These are phyloP conservation scores for Penicillium vulpinum DNA, from an alignment of 2,329 filamentous ascomycete species.

Conservation along the genomic window DNA sequence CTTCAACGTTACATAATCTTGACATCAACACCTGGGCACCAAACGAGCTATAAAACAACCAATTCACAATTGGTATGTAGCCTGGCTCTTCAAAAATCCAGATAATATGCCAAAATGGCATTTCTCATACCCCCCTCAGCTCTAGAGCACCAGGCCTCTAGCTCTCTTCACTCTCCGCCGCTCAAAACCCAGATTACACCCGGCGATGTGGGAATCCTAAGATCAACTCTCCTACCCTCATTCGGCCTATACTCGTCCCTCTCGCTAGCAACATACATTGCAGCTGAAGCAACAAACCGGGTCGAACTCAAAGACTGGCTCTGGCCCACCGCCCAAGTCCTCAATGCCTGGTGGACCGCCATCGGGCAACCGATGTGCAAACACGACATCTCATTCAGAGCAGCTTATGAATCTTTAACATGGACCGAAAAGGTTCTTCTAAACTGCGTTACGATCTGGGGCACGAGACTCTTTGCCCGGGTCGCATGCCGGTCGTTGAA, in stretches of 20 bases:
- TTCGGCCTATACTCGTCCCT: constrained; percentile 56
- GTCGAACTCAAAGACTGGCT: constrained; percentile 62
- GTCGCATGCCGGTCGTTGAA: constrained; percentile 51
- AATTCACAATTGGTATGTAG: background rate
- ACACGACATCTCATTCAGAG: constrained; percentile 47
- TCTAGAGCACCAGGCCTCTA: background rate
- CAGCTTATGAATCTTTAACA: constrained; percentile 51
- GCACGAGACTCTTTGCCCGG: constrained; percentile 57
- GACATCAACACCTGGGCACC: constrained; percentile 14
- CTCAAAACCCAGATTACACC: constrained; percentile 11
- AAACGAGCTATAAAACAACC: background rate
- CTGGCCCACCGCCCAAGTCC: constrained; percentile 57
- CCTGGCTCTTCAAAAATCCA: background rate
- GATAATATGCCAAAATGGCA: background rate
- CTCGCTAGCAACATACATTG: constrained; percentile 53
- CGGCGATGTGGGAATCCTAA: constrained; percentile 52
- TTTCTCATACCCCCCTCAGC: background rate
- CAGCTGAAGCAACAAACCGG: constrained; percentile 54
- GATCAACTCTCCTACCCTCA: constrained; percentile 56
- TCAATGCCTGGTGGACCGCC: constrained; percentile 63
- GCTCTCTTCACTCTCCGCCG: background rate
- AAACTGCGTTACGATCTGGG: constrained; percentile 59
- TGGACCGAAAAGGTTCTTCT: constrained; percentile 59
- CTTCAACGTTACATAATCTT: constrained; percentile 15
- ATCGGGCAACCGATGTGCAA: constrained; percentile 53